Conservation (phyloP, 129 eudicot genomes). For the Centella asiatica region DNA sequence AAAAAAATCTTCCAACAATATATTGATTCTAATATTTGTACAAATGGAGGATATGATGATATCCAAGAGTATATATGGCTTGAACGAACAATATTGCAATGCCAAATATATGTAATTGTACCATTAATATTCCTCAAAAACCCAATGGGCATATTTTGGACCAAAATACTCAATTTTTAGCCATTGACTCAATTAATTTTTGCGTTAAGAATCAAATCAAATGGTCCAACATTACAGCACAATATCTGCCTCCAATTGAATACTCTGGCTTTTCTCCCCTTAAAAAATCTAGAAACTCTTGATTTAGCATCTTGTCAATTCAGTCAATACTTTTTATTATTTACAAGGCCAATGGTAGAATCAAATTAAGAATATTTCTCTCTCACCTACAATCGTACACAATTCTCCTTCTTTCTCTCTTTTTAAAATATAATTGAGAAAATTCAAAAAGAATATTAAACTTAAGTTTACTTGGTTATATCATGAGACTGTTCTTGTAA, state of each 20-base stretch:
- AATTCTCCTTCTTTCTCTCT: too few relatives aligned
- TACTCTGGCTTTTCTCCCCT: not conserved
- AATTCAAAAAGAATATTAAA: not conserved
- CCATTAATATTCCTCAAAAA: not conserved
- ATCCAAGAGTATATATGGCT: not conserved
- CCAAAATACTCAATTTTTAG: not conserved
- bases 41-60: not conserved
- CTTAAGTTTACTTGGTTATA: too few relatives aligned
- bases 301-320: not conserved
- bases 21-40: not conserved
- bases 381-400: too few relatives aligned
- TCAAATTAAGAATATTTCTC: too few relatives aligned
- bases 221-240: not conserved
- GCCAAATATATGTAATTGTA: not conserved
- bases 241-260: not conserved
- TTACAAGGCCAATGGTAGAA: too few relatives aligned
- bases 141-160: slow-evolving; percentile 1
- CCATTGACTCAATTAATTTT: not conserved
- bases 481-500: not conserved
- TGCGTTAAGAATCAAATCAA: not conserved
- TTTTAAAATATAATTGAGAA: too few relatives aligned
- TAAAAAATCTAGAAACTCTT: not conserved
- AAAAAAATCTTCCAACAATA: slow-evolving; percentile 1
- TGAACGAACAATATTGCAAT: not conserved
- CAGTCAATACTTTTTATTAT: too few relatives aligned